A percentile compares a stretch with the other conserved stretches of the same genome.
Conservation (phyloP, 1,139 yeast genomes). For the Saccharomyces hybrid region DNA sequence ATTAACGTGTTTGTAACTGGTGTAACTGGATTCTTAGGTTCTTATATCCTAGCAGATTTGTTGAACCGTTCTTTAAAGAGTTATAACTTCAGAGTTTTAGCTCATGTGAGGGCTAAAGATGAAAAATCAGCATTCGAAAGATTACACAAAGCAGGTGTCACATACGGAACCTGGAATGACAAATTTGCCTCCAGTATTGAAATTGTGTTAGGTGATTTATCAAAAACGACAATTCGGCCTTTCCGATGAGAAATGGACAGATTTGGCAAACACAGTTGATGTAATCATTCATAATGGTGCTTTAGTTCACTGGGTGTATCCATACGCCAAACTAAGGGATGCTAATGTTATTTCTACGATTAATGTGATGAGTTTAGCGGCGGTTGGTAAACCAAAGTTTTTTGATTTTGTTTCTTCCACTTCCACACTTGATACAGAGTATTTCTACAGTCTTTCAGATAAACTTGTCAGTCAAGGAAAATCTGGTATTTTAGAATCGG, state of each 20-base stretch:
- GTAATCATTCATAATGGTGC: slow-evolving; percentile 95
- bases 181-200: slow-evolving; percentile 50
- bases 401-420: slow-evolving; percentile 94
- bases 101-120: slow-evolving; percentile 84
- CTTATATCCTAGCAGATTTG: slow-evolving; percentile 73
- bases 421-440: slow-evolving; percentile 78
- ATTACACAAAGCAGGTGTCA: slow-evolving; percentile 64
- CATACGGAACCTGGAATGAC: slow-evolving; percentile 78
- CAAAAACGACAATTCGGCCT: slow-evolving; percentile 67
- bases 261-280: slow-evolving; percentile 56
- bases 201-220: slow-evolving; percentile 77
- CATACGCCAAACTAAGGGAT: slow-evolving; percentile 81
- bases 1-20: slow-evolving; percentile 85
- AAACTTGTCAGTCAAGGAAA: slow-evolving; percentile 55
- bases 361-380: slow-evolving; percentile 74
- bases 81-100: slow-evolving; percentile 52
- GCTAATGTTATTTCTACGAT: slow-evolving; percentile 88
- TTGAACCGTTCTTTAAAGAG: slow-evolving; percentile 42
- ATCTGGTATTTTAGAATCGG: slow-evolving; percentile 71
- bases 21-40: slow-evolving; percentile 92
- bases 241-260: slow-evolving; percentile 47
- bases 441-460: slow-evolving; percentile 73
- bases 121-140: slow-evolving; percentile 66
- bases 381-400: slow-evolving; percentile 72
- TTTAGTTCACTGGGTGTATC: slow-evolving; percentile 96